phyloP scores from a whole-genome alignment of 768 basidiomycete species.

The Clavulina sp. region DNA sequence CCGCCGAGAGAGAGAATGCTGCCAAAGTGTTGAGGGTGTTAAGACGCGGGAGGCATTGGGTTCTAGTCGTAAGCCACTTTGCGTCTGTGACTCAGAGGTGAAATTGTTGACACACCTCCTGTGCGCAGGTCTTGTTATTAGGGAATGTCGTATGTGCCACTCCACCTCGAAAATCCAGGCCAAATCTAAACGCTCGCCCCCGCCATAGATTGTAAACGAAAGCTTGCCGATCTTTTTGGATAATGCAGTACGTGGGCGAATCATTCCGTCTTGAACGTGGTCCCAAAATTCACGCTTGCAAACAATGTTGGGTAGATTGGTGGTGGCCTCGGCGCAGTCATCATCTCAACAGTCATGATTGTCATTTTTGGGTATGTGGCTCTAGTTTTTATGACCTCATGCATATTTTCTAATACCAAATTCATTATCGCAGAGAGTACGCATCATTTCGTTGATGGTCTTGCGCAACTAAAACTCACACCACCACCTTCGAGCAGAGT shows the following conservation, averaged over 20 bases:
- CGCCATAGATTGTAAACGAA: conserved; percentile 10
- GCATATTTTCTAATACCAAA: conserved; percentile 25
- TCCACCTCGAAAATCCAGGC: conserved; percentile 3
- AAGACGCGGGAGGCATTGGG: conserved; percentile 71
- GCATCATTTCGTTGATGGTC: conserved; percentile 5
- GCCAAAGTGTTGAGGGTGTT: conserved; percentile 39
- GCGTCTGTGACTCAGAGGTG: neutral
- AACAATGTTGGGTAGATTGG: conserved; percentile 6
- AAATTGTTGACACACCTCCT: neutral
- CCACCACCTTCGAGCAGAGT: conserved; percentile 31
- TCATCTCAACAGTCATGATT: conserved; percentile 17
- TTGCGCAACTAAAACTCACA: conserved; percentile 9
- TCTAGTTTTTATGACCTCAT: conserved; percentile 14
- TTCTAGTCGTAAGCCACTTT: conserved; percentile 51
- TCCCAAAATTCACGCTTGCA: neutral
- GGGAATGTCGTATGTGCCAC: conserved; percentile 46
- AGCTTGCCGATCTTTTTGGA: conserved; percentile 11
- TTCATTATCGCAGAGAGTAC: conserved; percentile 27
- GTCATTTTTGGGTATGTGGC: conserved; percentile 60
- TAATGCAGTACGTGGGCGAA: conserved; percentile 8
- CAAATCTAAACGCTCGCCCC: neutral
- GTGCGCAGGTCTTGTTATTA: conserved; percentile 56
- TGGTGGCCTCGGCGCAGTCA: conserved; percentile 11
- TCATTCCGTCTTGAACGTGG: neutral
- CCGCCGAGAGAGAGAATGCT: conserved; percentile 48